These are phyloP conservation scores for Iris pallida DNA, from an alignment of 116 monocot species.

Conservation along the genomic window DNA sequence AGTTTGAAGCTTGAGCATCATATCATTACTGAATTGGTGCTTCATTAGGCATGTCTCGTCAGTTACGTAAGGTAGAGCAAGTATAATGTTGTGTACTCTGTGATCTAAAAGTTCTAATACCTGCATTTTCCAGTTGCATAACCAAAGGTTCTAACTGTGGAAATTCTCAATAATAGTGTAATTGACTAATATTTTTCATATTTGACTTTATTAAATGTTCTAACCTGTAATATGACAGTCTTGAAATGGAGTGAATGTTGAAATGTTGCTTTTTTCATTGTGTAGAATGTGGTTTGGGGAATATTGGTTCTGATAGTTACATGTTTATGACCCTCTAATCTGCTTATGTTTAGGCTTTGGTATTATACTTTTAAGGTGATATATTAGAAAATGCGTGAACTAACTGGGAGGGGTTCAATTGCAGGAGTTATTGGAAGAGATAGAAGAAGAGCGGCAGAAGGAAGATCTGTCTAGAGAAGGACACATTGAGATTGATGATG, in stretches of 20 bases:
- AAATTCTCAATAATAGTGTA: neutral
- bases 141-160: neutral
- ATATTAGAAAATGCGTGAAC: neutral
- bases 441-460: constrained; percentile 68
- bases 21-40: no score
- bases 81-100: neutral
- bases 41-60: no score
- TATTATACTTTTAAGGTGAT: neutral
- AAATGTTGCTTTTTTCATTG: neutral
- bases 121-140: neutral
- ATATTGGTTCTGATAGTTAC: neutral
- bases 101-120: neutral
- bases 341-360: neutral
- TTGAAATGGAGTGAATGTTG: neutral
- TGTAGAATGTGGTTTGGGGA: no score
- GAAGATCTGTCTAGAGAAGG: constrained; percentile 20
- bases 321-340: neutral
- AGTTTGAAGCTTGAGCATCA: no score
- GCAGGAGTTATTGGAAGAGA: constrained; percentile 91
- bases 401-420: constrained; percentile 1
- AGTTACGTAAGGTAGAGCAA: no score
- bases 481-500: constrained; percentile 21
- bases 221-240: neutral
- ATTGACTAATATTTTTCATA: neutral
- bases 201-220: neutral